phyloP scores from a whole-genome alignment of 2,329 filamentous ascomycete species.

The Geosmithia flava region DNA sequence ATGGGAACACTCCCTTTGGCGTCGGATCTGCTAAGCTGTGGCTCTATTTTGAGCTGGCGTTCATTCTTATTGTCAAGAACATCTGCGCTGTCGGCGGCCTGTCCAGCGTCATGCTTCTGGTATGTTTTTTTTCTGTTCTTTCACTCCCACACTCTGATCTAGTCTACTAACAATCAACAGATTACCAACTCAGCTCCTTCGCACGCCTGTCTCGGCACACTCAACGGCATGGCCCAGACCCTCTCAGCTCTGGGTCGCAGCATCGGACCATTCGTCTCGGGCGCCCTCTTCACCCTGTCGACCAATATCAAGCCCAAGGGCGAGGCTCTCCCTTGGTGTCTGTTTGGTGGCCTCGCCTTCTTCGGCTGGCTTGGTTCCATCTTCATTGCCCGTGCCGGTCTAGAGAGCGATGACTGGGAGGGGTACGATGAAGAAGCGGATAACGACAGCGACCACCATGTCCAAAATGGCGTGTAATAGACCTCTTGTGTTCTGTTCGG shows the following conservation, averaged over 20 bases:
- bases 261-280: slow-evolving; percentile 78
- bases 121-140: slow-evolving; percentile 27
- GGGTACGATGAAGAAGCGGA: slow-evolving; percentile 12
- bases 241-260: slow-evolving; percentile 84
- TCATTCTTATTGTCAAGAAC: slow-evolving; percentile 76
- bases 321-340: slow-evolving; percentile 72
- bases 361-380: slow-evolving; percentile 71
- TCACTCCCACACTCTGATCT: not conserved
- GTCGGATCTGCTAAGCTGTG: slow-evolving; percentile 51
- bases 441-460: not conserved
- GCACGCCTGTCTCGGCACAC: slow-evolving; percentile 70
- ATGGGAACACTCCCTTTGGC: slow-evolving; percentile 41
- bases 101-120: slow-evolving; percentile 77
- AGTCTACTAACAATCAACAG: slow-evolving; percentile 25
- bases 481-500: not conserved
- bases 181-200: slow-evolving; percentile 91
- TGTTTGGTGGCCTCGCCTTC: slow-evolving; percentile 76
- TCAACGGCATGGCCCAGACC: slow-evolving; percentile 91
- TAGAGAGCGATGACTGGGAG: slow-evolving; percentile 46
- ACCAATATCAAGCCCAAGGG: slow-evolving; percentile 65
- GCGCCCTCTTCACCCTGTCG: slow-evolving; percentile 72
- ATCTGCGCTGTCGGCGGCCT: slow-evolving; percentile 81
- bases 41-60: slow-evolving; percentile 71
- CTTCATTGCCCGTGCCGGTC: slow-evolving; percentile 53
- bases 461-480: not conserved